Base-by-base conservation (phyloP, 2,329 filamentous ascomycete species). In the Scleromitrula shiraiana region DNA sequence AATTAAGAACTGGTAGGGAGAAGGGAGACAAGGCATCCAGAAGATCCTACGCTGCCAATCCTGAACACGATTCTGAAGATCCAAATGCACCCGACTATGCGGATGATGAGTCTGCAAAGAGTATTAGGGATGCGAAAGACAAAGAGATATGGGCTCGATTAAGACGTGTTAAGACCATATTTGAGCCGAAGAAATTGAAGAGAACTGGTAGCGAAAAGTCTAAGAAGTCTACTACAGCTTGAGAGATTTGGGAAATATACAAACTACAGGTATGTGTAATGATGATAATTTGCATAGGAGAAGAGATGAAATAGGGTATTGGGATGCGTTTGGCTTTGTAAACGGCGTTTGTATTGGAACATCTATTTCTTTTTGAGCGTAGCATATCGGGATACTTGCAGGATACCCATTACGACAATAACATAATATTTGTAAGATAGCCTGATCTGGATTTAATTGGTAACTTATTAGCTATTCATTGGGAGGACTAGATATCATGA, bases 111-210 rank as follows among this genome's bases (percentile, higher is more conserved):
- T 56, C 63, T 14, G 67, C 68, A 22, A 62, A 65, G 24, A 70
- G 66, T 43, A 67, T 67, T 4, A 70, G 68, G 32, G 77, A 75
- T 35, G 72, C 71, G 14, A 83, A 83, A 61, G 83, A 88, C 52
- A 84, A 84, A 63, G 81, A 85, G 65, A 73, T 83, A 54, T 87
- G 83, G 83, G 77, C 81, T n/a, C 75, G 81, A 56, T 66, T 88
- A 53, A 75, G 81, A 58, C 76, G 78, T 50, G 82, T 88, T 50
- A 85, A 85, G 71, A 85, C 82, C 60, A 66, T 85, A 39, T 80
- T 88, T 59, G 80, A 84, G 53, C 73, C 77, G 5, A 87, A 85
- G 64, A 74, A 72, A 2, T 69, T 71, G 7, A 79, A 71, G 62
- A 82, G 33, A 36, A 36, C 15, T 36, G 12, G n/a, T 17, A 36